These are phyloP conservation scores for Sporothrix pallida DNA, from an alignment of 2,329 filamentous ascomycete genomes.

Conservation along the genomic window DNA sequence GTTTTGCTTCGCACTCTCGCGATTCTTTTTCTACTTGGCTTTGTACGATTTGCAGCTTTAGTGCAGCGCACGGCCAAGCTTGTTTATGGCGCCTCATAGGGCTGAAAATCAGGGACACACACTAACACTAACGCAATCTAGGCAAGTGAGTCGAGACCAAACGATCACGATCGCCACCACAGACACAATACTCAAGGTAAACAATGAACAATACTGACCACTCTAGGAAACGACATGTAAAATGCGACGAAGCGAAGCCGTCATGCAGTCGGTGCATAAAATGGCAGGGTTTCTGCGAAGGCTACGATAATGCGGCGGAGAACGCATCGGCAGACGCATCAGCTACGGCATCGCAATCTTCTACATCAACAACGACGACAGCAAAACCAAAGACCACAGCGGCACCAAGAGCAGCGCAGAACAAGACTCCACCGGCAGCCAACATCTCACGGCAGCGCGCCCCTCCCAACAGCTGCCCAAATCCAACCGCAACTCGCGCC, in stretches of 20 bases:
- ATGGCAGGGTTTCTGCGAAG: slow-evolving; percentile 43
- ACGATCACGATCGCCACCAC: not conserved
- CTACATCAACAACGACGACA: not conserved
- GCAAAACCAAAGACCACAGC: not conserved
- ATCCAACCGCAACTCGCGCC: not conserved
- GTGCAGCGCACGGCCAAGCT: not conserved
- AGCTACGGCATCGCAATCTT: not conserved
- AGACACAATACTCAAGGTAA: not conserved
- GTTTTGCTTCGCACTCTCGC: not conserved
- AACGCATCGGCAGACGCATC: not conserved
- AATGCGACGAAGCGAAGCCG: slow-evolving; percentile 43
- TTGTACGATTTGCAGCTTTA: not conserved
- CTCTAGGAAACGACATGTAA: slow-evolving; percentile 40
- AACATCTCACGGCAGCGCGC: not conserved
- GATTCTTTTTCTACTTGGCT: not conserved
- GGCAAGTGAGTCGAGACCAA: slow-evolving; percentile 34
- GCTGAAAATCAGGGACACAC: not conserved
- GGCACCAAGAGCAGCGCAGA: not conserved
- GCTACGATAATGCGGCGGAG: slow-evolving; percentile 38
- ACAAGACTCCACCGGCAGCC: not conserved
- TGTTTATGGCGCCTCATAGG: not conserved
- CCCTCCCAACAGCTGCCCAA: not conserved
- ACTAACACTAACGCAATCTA: slow-evolving; percentile 19
- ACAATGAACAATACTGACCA: not conserved
- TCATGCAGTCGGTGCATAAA: slow-evolving; percentile 43